Evolutionary conservation across 371 early-diverging fungal species (phyloP), one percentile per base, ranked within the genome.

Genomic region (Saksenaea vasiformis): DNA sequence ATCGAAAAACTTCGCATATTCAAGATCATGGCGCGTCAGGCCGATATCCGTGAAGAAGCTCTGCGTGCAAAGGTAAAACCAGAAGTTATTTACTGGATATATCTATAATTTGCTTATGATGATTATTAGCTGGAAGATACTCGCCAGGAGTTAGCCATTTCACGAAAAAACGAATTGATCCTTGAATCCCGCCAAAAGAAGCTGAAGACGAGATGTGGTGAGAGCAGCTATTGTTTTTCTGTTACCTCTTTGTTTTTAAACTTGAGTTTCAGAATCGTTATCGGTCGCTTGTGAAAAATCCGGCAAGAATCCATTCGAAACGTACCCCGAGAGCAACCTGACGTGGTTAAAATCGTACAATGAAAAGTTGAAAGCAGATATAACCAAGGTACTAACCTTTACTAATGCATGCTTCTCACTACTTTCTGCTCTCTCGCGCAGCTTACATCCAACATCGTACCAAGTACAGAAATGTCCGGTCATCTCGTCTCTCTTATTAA

Each of bases 161-260:
- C 78, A 41, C 66, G 78, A 34, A 77, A 74, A 54, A 64, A 71
- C 17, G 80, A 78, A 58, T 58, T 76, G 26, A 68, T 66, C 24
- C 47, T 82, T 19, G 83, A 82, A 57, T 73, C 76, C 10, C 77
- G 76, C 53, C 71, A 78, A 41, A 82, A 73, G 56, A 82, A 82
- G 59, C 54, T 79, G 13, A 70, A 65, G 34, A 24, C 73, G 35
- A 70, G 73, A 65, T 76, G 74, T 61, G 78, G 82, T 73, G 71
- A 60, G 60, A 22, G 34, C 7, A 24, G 44, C 9, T 37, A 17
- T 17, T 35, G 24, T 10, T 38, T 15, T 15, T 14, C 1, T 43
- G 14, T n/a, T 38, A 24, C 34, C 5, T 19, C n/a, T 62, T 17
- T 51, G 51, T 61, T 28, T 24, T 53, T 47, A 10, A 47, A 7